Base-by-base conservation (phyloP, 2,329 filamentous ascomycete species). In the Reticulascus tulasneorum region DNA sequence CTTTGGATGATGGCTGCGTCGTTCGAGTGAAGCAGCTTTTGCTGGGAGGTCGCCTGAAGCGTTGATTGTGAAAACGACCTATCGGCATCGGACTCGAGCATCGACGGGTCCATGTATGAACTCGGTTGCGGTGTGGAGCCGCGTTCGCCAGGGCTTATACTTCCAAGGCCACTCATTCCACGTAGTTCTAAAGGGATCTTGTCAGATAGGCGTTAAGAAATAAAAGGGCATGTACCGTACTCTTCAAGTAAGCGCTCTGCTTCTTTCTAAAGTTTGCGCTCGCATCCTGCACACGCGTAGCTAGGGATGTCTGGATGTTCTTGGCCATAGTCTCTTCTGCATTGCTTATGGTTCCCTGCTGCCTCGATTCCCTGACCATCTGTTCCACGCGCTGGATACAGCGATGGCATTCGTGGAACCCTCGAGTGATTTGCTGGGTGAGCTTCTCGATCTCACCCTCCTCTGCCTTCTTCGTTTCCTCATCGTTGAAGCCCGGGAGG, bases 201-300 rank as follows among this genome's bases (percentile, higher is more conserved):
- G 44, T 61, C 33, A 59, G 49, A 33, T 29, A 13, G 21, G 8
- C 12, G n/a, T 26, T 10, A 21, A 15, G 27, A 23, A 21, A 18
- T 9, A 21, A 22, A 11, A 35, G 10, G 15, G 2, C 21, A 23
- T n/a, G 4, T 3, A 40, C 50, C 64, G 40, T 70, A 94, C 89
- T 96, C 65, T 94, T 96, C 35, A 98, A 65, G 63, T 98, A 98
- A 33, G 84, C 84, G 57, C 90, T 91, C 68, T 98, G 93, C 68
- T 96, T 97, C 73, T 97, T 98, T 53, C 93, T 79, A 59, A 98
- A 98, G 45, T 77, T 75, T 20, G 93, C 85, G 66, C 90, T 96
- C 30, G 88, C 84, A 50, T 97, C 90, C 60, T 96, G 90, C 0
- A 97, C 88, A 44, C 87, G 75, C 2, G 86, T 74, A 1, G 93